Percentiles rank a stretch among this genome's conserved stretches.
Evolutionary conservation across 2,329 filamentous ascomycete genomes (phyloP).

Genomic region (Curvularia lunata): DNA sequence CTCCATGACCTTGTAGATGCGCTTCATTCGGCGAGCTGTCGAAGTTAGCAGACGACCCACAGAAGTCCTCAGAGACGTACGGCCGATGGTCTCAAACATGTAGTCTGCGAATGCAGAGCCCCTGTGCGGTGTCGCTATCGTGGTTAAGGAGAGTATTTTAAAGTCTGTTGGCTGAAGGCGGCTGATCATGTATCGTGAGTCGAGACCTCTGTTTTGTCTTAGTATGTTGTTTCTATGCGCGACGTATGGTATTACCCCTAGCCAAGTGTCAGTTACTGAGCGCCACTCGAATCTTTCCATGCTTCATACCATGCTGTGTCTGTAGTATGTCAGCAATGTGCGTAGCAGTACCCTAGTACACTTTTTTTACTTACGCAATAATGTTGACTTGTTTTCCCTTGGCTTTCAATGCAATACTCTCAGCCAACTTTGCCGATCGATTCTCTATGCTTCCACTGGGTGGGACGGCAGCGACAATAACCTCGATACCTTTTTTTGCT

Average conservation of each 20-base stretch:
- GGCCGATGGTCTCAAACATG: conserved; percentile 63
- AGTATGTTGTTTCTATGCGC: conserved; percentile 15
- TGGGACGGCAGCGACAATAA: conserved; percentile 67
- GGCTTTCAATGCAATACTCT: conserved; percentile 60
- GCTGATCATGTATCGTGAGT: conserved; percentile 69
- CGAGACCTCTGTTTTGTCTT: conserved; percentile 59
- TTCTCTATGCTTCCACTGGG: conserved; percentile 65
- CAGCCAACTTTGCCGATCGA: conserved; percentile 60
- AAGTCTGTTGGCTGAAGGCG: conserved; percentile 66
- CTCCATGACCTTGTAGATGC: conserved; percentile 62
- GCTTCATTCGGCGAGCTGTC: conserved; percentile 56
- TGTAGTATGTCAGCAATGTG: conserved; percentile 31
- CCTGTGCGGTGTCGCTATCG: conserved; percentile 67
- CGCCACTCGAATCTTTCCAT: background rate
- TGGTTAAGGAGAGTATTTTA: conserved; percentile 74
- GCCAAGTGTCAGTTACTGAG: conserved; percentile 25
- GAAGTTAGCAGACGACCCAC: conserved; percentile 19
- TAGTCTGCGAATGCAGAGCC: conserved; percentile 69
- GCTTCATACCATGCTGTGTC: conserved; percentile 61
- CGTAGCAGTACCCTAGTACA: background rate
- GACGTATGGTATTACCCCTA: conserved; percentile 46
- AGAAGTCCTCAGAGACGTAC: conserved; percentile 47
- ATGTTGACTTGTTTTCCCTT: conserved; percentile 67
- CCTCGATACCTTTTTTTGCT: conserved; percentile 62
- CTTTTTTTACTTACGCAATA: conserved; percentile 59